These are phyloP conservation scores for Ambrosiella xylebori DNA, from an alignment of 2,329 filamentous ascomycete species.

Conservation along the genomic window DNA sequence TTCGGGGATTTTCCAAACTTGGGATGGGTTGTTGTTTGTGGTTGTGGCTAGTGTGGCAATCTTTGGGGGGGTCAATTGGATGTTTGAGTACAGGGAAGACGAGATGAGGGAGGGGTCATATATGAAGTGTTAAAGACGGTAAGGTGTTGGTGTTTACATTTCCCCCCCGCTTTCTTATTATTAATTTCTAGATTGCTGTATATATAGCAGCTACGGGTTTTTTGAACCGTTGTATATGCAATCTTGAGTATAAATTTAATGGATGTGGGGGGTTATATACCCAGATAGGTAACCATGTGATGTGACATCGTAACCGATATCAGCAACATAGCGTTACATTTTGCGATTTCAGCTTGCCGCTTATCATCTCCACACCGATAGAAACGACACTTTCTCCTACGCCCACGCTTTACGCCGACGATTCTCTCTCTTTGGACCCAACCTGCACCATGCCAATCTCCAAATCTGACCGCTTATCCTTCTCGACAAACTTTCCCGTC, in stretches of 20 bases:
- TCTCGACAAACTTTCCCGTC: constrained; percentile 25
- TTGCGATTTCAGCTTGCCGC: not conserved
- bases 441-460: constrained; percentile 15
- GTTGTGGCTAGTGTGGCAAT: constrained; percentile 51
- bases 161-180: too few relatives aligned
- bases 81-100: constrained; percentile 85
- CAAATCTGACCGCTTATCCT: constrained; percentile 15
- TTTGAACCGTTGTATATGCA: too few relatives aligned
- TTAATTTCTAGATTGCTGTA: not conserved
- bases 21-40: constrained; percentile 57
- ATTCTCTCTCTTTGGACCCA: not conserved
- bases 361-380: not conserved
- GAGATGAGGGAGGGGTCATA: constrained; percentile 69
- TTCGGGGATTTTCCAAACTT: constrained; percentile 56
- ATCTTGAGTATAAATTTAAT: too few relatives aligned
- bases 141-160: not conserved
- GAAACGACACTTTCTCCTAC: not conserved
- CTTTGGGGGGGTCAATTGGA: constrained; percentile 77
- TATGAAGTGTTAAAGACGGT: constrained; percentile 52
- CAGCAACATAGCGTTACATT: too few relatives aligned
- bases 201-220: not conserved
- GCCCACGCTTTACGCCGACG: not conserved
- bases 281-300: too few relatives aligned
- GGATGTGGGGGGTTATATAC: too few relatives aligned
- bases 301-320: too few relatives aligned